Conservation (phyloP, 2,329 filamentous ascomycete species). For the Triangularia setosa region DNA sequence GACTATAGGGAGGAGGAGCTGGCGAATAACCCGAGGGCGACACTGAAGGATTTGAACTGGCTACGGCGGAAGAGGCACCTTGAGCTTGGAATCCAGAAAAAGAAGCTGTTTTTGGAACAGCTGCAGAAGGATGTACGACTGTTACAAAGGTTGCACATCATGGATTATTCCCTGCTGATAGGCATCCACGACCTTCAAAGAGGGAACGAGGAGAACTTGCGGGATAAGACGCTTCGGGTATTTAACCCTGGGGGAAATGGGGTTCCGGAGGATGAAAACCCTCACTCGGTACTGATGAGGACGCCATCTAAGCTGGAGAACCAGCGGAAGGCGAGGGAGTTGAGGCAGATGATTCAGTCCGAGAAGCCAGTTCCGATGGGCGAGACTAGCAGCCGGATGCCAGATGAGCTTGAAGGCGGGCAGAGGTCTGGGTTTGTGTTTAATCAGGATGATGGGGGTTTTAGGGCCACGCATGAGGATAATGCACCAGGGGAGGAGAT, state of each 20-base stretch:
- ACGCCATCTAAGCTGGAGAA: constrained; percentile 94
- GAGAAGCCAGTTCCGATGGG: constrained; percentile 94
- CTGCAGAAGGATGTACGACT: constrained; percentile 82
- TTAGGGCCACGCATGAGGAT: constrained; percentile 88
- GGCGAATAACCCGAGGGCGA: constrained; percentile 84
- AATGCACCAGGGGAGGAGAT: constrained; percentile 82
- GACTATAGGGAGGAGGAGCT: constrained; percentile 87
- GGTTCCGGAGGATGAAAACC: constrained; percentile 50
- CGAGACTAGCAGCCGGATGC: constrained; percentile 78
- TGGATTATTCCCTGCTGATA: constrained; percentile 96
- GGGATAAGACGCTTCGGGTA: constrained; percentile 83
- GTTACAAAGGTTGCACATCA: constrained; percentile 85
- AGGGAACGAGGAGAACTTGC: constrained; percentile 93
- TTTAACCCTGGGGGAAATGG: constrained; percentile 82
- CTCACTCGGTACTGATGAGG: constrained; percentile 66
- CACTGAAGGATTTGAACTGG: constrained; percentile 97
- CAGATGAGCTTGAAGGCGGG: constrained; percentile 76
- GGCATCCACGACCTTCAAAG: constrained; percentile 88
- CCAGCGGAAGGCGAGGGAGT: constrained; percentile 81
- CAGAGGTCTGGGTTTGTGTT: constrained; percentile 72
- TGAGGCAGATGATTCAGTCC: constrained; percentile 86
- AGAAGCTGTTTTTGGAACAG: constrained; percentile 82
- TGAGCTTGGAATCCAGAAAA: constrained; percentile 86
- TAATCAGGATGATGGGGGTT: constrained; percentile 90
- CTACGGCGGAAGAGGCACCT: constrained; percentile 77